Evolutionary conservation across 2,329 filamentous ascomycete genomes (phyloP).

Genomic region (Fusarium sp.): DNA sequence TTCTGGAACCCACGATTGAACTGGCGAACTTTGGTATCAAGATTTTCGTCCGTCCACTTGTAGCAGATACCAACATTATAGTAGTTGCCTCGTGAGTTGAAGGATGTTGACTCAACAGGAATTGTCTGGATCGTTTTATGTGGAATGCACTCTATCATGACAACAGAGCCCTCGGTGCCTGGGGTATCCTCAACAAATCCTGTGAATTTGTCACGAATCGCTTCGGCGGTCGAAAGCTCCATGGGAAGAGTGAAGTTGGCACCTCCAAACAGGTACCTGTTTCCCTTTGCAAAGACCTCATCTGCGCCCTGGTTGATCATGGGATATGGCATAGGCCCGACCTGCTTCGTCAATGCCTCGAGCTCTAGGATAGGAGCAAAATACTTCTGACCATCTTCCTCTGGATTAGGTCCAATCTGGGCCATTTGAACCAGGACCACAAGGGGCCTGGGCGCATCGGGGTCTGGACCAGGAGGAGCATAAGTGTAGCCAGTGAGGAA

Average conservation of each 20-base stretch:
- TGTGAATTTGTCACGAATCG: constrained; percentile 34
- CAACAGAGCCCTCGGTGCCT: constrained; percentile 24
- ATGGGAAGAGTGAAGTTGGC: constrained; percentile 59
- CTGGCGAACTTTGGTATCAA: constrained; percentile 36
- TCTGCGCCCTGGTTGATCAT: constrained; percentile 56
- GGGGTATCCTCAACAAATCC: constrained; percentile 32
- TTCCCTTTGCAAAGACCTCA: constrained; percentile 52
- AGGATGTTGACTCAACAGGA: constrained; percentile 37
- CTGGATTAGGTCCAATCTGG: constrained; percentile 38
- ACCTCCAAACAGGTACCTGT: constrained; percentile 56
- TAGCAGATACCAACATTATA: constrained; percentile 39
- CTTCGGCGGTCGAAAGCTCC: constrained; percentile 38
- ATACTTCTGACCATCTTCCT: constrained; percentile 39
- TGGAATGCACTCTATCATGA: constrained; percentile 40
- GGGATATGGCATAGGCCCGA: constrained; percentile 57
- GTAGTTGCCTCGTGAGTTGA: constrained; percentile 44
- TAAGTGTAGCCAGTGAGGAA: constrained; percentile 32
- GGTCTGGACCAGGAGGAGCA: constrained; percentile 38
- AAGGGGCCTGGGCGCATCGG: constrained; percentile 34
- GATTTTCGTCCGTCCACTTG: constrained; percentile 28
- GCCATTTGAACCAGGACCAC: constrained; percentile 34
- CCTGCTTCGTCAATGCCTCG: constrained; percentile 52
- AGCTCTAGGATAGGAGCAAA: constrained; percentile 55
- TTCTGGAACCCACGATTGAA: constrained; percentile 42
- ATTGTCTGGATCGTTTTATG: constrained; percentile 23